A percentile compares a stretch with the other conserved stretches of the same genome.
Evolutionary conservation across 441 rosid species (phyloP).

Genomic region (Theobroma grandiflorum): DNA sequence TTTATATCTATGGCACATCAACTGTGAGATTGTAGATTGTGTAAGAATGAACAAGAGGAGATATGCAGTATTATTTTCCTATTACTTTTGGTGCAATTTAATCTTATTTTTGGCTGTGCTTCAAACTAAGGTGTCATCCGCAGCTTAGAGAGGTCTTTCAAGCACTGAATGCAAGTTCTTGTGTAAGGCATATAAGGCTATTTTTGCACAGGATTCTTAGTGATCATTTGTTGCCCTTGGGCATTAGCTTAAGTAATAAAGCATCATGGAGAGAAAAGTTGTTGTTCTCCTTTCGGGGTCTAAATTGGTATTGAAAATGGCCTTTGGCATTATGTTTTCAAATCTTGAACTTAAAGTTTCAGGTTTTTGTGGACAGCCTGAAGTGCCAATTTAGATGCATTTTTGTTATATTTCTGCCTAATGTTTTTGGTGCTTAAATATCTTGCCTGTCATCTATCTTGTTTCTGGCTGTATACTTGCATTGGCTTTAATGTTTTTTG

Average conservation of each 20-base stretch:
- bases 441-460: conserved; percentile 8
- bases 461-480: not conserved
- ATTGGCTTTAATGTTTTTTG: not conserved
- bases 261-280: not conserved
- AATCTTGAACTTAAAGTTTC: conserved; percentile 7
- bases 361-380: not conserved
- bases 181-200: not conserved
- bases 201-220: not conserved
- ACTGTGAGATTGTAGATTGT: not conserved
- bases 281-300: not conserved
- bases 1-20: not conserved
- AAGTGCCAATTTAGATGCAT: conserved; percentile 1
- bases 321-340: not conserved
- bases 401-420: not conserved
- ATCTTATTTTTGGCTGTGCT: not conserved
- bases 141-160: not conserved
- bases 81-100: conserved; percentile 9
- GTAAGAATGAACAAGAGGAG: conserved; percentile 5
- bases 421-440: not conserved
- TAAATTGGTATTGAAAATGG: not conserved
- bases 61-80: conserved; percentile 7
- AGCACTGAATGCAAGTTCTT: conserved; percentile 1
- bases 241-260: not conserved
- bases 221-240: not conserved
- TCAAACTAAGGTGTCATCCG: not conserved